Percentiles rank a stretch among this genome's conserved stretches.
These are phyloP conservation scores for Aspergillus viridinutans DNA, from an alignment of 2,329 filamentous ascomycete species.

Conservation along the genomic window DNA sequence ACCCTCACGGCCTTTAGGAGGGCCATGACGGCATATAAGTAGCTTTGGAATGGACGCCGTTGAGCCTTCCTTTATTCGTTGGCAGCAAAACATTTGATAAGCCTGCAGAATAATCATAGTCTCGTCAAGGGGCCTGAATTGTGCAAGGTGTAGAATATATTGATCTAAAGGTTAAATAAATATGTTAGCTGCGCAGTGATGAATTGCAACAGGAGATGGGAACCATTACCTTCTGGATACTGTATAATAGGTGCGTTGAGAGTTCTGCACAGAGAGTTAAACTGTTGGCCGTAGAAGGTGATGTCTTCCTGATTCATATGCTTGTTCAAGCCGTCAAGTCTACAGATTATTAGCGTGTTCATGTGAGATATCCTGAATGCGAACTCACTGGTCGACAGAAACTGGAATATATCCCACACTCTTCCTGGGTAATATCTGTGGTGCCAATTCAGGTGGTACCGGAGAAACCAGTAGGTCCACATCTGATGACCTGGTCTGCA, in stretches of 20 bases:
- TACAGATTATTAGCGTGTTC: constrained; percentile 10
- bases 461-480: constrained; percentile 79
- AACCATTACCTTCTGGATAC: constrained; percentile 17
- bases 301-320: constrained; percentile 61
- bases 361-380: constrained; percentile 5
- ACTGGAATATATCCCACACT: constrained; percentile 70
- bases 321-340: constrained; percentile 74
- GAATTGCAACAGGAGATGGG: too few species aligned
- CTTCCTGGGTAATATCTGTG: constrained; percentile 57
- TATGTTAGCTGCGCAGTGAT: neutral
- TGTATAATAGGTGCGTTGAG: constrained; percentile 39
- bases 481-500: constrained; percentile 65
- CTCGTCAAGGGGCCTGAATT: constrained; percentile 45
- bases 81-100: constrained; percentile 67
- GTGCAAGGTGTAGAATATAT: constrained; percentile 72
- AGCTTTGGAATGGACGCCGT: constrained; percentile 52
- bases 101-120: constrained; percentile 66
- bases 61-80: too few species aligned
- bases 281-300: constrained; percentile 66
- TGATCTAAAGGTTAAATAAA: constrained; percentile 38
- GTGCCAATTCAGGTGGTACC: constrained; percentile 68
- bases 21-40: constrained; percentile 69
- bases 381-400: constrained; percentile 64
- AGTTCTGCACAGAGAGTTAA: constrained; percentile 58
- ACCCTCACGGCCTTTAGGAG: constrained; percentile 71